phyloP scores from a whole-genome alignment of 2,329 filamentous ascomycete species.

The Tolypocladium album region DNA sequence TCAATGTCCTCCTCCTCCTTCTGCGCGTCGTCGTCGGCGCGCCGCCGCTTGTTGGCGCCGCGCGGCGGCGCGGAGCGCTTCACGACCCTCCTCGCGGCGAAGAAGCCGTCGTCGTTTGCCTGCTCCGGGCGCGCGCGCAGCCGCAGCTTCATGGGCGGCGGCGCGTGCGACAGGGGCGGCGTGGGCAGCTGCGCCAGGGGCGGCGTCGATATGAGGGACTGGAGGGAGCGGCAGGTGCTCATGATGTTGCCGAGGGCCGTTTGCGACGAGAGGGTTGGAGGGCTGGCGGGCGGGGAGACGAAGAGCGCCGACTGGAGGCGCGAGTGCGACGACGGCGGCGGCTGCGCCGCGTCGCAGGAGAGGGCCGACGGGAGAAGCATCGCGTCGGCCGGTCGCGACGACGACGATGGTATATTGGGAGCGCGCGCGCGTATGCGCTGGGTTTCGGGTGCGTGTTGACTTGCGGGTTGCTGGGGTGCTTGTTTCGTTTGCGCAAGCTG shows the following conservation, averaged over 20 bases:
- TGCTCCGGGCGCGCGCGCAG: conserved; percentile 33
- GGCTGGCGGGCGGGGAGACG: conserved; percentile 49
- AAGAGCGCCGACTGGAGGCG: conserved; percentile 39
- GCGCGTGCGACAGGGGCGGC: conserved; percentile 42
- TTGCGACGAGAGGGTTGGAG: conserved; percentile 34
- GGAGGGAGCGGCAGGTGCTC: conserved; percentile 49
- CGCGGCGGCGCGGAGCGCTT: conserved; percentile 38
- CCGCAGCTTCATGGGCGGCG: conserved; percentile 42
- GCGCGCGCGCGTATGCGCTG: neutral
- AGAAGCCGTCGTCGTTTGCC: conserved; percentile 9
- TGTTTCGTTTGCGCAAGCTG: neutral
- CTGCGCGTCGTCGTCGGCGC: conserved; percentile 35
- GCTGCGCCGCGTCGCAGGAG: conserved; percentile 43
- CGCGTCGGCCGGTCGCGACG: conserved; percentile 7
- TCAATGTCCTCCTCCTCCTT: conserved; percentile 19
- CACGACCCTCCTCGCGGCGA: conserved; percentile 34
- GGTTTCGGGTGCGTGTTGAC: neutral
- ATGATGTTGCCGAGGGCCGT: conserved; percentile 43
- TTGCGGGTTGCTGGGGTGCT: neutral
- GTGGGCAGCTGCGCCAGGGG: conserved; percentile 36
- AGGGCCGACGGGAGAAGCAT: conserved; percentile 52
- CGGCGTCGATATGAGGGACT: conserved; percentile 39
- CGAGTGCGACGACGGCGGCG: conserved; percentile 16
- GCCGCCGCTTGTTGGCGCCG: conserved; percentile 42
- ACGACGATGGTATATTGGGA: neutral